phyloP scores from a whole-genome alignment of 2,329 filamentous ascomycete genomes.

The Claviceps sp. region DNA sequence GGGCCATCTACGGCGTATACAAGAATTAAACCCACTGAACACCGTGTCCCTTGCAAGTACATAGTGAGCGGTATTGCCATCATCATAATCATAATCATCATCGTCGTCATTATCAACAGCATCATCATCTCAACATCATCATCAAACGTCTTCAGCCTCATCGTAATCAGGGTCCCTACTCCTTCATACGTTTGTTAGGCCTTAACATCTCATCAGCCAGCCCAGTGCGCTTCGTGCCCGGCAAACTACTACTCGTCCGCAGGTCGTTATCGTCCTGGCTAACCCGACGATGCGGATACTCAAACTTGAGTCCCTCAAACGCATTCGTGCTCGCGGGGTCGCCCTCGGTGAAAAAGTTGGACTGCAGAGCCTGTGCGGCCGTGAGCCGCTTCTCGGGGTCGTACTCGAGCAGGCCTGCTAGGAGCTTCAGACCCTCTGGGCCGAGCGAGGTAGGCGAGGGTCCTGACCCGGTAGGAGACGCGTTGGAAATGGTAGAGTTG shows the following conservation, averaged over 20 bases:
- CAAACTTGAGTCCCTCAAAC: slow-evolving; percentile 77
- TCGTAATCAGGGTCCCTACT: slow-evolving; percentile 17
- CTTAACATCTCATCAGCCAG: slow-evolving; percentile 69
- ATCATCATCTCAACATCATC: neutral
- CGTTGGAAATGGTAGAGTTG: slow-evolving; percentile 52
- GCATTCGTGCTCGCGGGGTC: slow-evolving; percentile 68
- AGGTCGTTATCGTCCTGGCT: slow-evolving; percentile 96
- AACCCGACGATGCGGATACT: slow-evolving; percentile 82
- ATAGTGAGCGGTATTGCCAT: too few species aligned
- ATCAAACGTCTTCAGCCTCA: neutral
- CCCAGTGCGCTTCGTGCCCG: slow-evolving; percentile 81
- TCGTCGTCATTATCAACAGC: neutral
- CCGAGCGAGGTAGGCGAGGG: slow-evolving; percentile 47
- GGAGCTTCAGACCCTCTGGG: slow-evolving; percentile 65
- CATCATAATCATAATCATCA: too few species aligned
- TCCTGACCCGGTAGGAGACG: slow-evolving; percentile 19
- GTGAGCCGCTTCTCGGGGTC: slow-evolving; percentile 82
- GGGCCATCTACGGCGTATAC: too few species aligned
- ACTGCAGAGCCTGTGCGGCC: slow-evolving; percentile 75
- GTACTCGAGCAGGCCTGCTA: slow-evolving; percentile 78
- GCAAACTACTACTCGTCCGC: slow-evolving; percentile 74
- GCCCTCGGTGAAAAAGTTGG: slow-evolving; percentile 73
- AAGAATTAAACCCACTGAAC: too few species aligned
- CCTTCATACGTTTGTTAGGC: slow-evolving; percentile 49
- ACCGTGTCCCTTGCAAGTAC: too few species aligned